These are phyloP conservation scores for Candida ovalis DNA, from an alignment of 805 yeast genomes.

Conservation along the genomic window DNA sequence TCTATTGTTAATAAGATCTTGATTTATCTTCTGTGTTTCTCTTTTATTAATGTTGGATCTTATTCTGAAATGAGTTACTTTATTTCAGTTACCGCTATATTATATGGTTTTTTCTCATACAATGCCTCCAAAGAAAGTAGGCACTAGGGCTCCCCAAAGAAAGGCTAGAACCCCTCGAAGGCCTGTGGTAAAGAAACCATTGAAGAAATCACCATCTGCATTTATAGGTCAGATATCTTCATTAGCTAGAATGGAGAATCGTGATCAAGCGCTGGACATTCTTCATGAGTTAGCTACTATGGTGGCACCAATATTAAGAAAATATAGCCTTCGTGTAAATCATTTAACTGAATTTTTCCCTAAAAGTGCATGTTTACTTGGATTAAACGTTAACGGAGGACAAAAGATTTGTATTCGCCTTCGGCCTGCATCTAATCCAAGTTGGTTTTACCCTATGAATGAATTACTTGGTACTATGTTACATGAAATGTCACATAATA, in stretches of 20 bases:
- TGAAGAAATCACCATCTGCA: constrained; percentile 31
- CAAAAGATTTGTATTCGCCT: constrained; percentile 67
- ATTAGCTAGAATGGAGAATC: constrained; percentile 39
- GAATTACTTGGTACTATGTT: constrained; percentile 77
- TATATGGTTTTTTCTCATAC: no score
- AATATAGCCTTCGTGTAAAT: constrained; percentile 61
- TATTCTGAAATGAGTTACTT: no score
- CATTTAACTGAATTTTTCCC: constrained; percentile 81
- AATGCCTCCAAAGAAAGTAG: constrained; percentile 1
- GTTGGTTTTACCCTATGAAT: constrained; percentile 55
- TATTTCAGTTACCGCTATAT: no score
- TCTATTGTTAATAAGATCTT: no score
- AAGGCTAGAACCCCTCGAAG: not conserved
- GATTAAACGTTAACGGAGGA: constrained; percentile 81
- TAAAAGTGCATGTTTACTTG: constrained; percentile 57
- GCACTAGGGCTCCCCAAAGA: not conserved
- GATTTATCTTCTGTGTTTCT: no score
- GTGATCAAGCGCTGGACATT: constrained; percentile 51
- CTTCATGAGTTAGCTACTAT: constrained; percentile 64
- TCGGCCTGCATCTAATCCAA: constrained; percentile 51
- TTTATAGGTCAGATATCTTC: constrained; percentile 37
- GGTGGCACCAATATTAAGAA: constrained; percentile 78
- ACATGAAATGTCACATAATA: constrained; percentile 84
- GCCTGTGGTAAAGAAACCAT: constrained; percentile 7
- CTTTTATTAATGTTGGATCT: no score